These are phyloP conservation scores for Chlorella sp. DNA, from an alignment of 139 green algal genomes.

Conservation along the genomic window DNA sequence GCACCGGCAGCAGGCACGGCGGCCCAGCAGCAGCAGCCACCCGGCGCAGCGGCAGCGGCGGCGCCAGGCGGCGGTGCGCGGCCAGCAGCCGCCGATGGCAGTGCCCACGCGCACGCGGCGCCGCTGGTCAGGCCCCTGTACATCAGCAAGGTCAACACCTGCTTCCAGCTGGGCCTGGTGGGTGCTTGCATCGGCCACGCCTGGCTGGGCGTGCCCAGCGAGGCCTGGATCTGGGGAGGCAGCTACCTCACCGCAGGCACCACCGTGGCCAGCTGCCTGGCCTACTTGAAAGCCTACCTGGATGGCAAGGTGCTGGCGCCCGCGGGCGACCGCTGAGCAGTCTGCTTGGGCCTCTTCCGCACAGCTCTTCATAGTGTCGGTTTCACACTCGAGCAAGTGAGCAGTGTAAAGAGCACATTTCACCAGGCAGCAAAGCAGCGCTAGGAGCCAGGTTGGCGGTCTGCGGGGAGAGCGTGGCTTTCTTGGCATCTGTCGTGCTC, in stretches of 20 bases:
- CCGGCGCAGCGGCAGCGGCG: not conserved
- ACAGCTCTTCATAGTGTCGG: not conserved
- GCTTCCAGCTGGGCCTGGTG: conserved; percentile 79
- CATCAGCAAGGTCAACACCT: conserved; percentile 85
- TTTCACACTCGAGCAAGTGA: no score
- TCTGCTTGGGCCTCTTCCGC: not conserved
- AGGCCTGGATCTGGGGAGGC: conserved; percentile 44
- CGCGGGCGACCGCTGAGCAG: no score
- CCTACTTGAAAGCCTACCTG: conserved; percentile 61
- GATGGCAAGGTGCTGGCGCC: conserved; percentile 30
- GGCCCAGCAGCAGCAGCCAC: not conserved
- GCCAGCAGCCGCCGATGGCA: not conserved
- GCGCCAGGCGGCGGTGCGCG: not conserved
- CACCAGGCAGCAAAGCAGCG: no score
- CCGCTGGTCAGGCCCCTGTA: conserved; percentile 68
- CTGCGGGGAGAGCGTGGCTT: no score
- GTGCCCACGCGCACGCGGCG: conserved; percentile 8
- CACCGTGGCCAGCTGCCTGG: conserved; percentile 63
- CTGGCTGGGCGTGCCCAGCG: conserved; percentile 62
- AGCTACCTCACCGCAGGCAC: conserved; percentile 55
- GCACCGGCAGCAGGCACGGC: not conserved
- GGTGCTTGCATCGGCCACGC: conserved; percentile 62
- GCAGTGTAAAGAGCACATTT: no score
- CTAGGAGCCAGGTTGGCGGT: no score
- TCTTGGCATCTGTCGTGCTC: no score